phyloP scores from a whole-genome alignment of 345 rosid genomes.

The Orychophragmus violaceus region DNA sequence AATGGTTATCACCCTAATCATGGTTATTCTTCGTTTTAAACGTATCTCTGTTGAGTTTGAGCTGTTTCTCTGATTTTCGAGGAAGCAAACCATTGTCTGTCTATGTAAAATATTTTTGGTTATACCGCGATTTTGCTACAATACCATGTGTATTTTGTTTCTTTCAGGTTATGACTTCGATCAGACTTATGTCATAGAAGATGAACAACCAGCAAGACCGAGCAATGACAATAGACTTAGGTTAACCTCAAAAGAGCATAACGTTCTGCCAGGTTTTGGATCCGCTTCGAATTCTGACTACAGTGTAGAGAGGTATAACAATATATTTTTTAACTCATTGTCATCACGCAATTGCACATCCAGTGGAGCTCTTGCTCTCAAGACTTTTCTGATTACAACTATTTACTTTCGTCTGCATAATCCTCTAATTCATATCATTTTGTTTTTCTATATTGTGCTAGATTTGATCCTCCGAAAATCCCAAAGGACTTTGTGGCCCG shows the following conservation, averaged over 20 bases:
- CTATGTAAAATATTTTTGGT: not conserved
- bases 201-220: conserved; percentile 61
- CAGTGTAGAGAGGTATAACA: conserved; percentile 64
- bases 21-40: too few species aligned
- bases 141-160: not conserved
- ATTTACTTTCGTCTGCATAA: not conserved
- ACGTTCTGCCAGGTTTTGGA: conserved; percentile 64
- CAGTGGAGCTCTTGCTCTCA: not conserved
- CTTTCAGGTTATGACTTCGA: conserved; percentile 62
- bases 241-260: conserved; percentile 56
- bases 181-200: conserved; percentile 63
- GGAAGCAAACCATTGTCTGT: conserved; percentile 16
- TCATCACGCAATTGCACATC: not conserved
- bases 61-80: not conserved
- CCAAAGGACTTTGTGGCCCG: conserved; percentile 73
- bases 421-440: not conserved
- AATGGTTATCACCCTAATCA: too few species aligned
- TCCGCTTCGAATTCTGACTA: conserved; percentile 59
- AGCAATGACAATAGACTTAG: conserved; percentile 46
- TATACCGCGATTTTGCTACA: too few species aligned
- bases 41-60: too few species aligned
- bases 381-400: not conserved
- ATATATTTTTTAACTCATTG: not conserved
- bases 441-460: conserved; percentile 35
- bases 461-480: conserved; percentile 77